Base-by-base conservation (phyloP, 2,329 filamentous ascomycete species). In the Dothideomycetes sp. region DNA sequence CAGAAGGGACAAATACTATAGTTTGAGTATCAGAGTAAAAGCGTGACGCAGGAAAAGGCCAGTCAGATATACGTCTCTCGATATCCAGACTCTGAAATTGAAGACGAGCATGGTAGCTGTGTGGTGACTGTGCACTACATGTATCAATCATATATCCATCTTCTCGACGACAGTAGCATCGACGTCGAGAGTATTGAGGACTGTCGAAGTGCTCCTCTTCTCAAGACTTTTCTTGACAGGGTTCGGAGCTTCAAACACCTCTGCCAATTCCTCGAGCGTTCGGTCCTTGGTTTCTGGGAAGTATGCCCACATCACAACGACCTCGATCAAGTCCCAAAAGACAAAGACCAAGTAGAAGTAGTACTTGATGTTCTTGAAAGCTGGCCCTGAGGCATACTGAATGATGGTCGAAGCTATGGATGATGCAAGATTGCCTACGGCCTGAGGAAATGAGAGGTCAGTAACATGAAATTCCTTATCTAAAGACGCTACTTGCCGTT, bases 201-300 rank as follows among this genome's bases (percentile, higher is more conserved):
- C 37, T 9, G 37, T 40, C 10, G 38, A 15, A 30, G 32, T 29
- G 9, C 24, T 29, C 29, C 38, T 34, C 25, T 43, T 43, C 20
- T 37, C 30, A 47, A 41, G 47, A 51, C 15, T 46, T 41, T 27
- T 47, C 49, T 63, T 62, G 13, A 67, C 63, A 1, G 64, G 64
- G 19, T 61, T 58, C 33, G 49, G 52, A 0, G 56, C 55, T 29
- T 56, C 55, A 47, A 70, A 69, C 39, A 69, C 64, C 17, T 58
- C 55, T 15, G 61, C 59, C 10, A 70, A 52, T 50, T 69, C 67
- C 48, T 70, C 67, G 16, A 69, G 56, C 9, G 62, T 68, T 45
- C 60, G 54, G 23, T 60, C 52, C 32, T 61, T 59, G 6, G 62
- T 68, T 50, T 68, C 65, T 24, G 63, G 55, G 45, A 61, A 61